These are phyloP conservation scores for Coemansia sp. DNA, from an alignment of 192 early-diverging fungal species.

Conservation along the genomic window DNA sequence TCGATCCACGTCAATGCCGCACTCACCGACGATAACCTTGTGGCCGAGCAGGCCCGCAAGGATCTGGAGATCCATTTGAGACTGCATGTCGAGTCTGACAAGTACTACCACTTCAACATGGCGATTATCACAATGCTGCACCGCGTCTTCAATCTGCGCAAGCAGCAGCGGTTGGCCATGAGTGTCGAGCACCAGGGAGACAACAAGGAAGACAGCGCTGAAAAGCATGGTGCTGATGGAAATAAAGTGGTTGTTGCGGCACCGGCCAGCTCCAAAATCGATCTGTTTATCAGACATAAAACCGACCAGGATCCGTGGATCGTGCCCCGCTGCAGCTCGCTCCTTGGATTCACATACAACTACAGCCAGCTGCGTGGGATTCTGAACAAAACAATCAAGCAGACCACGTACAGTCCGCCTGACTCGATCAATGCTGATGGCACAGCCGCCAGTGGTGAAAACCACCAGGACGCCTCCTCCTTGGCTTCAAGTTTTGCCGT, in stretches of 20 bases:
- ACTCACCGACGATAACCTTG: conserved; percentile 26
- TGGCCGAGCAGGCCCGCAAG: conserved; percentile 47
- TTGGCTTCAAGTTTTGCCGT: background rate
- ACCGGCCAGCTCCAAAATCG: background rate
- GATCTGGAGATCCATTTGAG: conserved; percentile 52
- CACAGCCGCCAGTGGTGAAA: background rate
- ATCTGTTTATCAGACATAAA: conserved; percentile 27
- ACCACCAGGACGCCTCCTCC: background rate
- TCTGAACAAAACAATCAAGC: conserved; percentile 50
- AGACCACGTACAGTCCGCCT: conserved; percentile 53
- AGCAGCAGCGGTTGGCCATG: conserved; percentile 39
- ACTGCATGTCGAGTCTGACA: conserved; percentile 50
- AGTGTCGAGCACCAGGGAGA: background rate
- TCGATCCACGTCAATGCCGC: conserved; percentile 53
- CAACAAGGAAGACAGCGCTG: background rate
- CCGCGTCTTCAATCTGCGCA: conserved; percentile 51
- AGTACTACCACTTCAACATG: conserved; percentile 58
- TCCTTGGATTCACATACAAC: conserved; percentile 52
- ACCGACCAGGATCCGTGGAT: conserved; percentile 54
- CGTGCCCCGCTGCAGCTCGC: conserved; percentile 51
- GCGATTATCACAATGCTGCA: conserved; percentile 56
- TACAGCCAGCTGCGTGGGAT: conserved; percentile 42
- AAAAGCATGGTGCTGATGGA: background rate
- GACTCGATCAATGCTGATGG: conserved; percentile 12
- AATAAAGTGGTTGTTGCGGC: background rate